These are phyloP conservation scores for Pouteria campechiana DNA, from an alignment of 179 eudicot genomes.

Conservation along the genomic window DNA sequence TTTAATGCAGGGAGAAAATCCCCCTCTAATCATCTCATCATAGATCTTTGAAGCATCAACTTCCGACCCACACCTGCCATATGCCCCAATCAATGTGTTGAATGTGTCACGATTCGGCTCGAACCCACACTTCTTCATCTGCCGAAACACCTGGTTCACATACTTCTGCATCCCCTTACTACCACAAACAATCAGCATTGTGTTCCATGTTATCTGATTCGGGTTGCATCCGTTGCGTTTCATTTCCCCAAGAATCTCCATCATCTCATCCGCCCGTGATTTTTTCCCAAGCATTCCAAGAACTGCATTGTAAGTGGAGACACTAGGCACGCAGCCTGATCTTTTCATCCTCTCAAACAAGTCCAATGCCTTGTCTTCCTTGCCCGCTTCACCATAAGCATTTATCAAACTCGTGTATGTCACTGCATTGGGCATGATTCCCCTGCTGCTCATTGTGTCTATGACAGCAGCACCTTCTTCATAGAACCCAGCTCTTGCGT, in stretches of 20 bases:
- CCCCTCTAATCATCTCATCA: slow-evolving; percentile 72
- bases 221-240: slow-evolving; percentile 67
- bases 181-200: slow-evolving; percentile 76
- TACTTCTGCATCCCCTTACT: slow-evolving; percentile 53
- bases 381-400: slow-evolving; percentile 84
- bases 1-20: slow-evolving; percentile 65
- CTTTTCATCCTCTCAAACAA: slow-evolving; percentile 64
- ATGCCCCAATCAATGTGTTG: slow-evolving; percentile 74
- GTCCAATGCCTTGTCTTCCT: slow-evolving; percentile 65
- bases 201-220: slow-evolving; percentile 83
- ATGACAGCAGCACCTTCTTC: slow-evolving; percentile 74
- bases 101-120: slow-evolving; percentile 89
- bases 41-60: slow-evolving; percentile 56
- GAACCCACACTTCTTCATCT: slow-evolving; percentile 90
- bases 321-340: slow-evolving; percentile 79
- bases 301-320: slow-evolving; percentile 69
- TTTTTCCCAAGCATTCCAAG: slow-evolving; percentile 82
- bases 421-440: slow-evolving; percentile 68
- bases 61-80: slow-evolving; percentile 71
- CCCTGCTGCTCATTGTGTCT: slow-evolving; percentile 58
- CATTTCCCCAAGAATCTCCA: slow-evolving; percentile 62
- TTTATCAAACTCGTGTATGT: slow-evolving; percentile 80
- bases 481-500: slow-evolving; percentile 76
- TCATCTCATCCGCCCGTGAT: slow-evolving; percentile 68
- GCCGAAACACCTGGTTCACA: slow-evolving; percentile 60